Conservation (phyloP, 139 green algal genomes). For the Coelastrella sp. region DNA sequence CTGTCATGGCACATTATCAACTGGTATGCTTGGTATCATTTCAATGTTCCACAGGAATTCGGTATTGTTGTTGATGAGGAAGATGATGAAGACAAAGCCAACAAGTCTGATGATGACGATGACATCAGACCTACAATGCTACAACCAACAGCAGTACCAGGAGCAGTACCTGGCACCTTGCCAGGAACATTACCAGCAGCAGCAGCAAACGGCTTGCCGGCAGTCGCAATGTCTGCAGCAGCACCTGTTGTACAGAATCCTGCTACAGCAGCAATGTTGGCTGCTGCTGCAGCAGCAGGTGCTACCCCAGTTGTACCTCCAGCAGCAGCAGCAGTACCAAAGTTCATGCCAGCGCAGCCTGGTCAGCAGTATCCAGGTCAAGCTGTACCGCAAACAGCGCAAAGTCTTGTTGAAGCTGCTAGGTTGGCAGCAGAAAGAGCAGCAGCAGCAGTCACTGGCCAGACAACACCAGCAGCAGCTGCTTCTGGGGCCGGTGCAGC, state of each 20-base stretch:
- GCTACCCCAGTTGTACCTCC: conserved; percentile 32
- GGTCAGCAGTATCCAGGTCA: conserved; percentile 37
- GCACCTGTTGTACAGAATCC: not conserved
- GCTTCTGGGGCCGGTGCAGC: conserved; percentile 21
- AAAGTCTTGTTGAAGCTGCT: conserved; percentile 27
- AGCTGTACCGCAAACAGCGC: conserved; percentile 7
- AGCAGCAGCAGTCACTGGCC: conserved; percentile 8
- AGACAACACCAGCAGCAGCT: conserved; percentile 24
- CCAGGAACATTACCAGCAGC: conserved; percentile 4
- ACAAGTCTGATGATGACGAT: conserved; percentile 37
- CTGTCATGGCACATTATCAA: not conserved
- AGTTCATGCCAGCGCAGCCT: conserved; percentile 27
- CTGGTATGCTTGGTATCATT: not conserved
- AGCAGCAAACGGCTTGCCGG: not conserved
- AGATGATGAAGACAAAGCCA: conserved; percentile 58
- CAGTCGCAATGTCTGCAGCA: not conserved
- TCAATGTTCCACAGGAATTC: conserved; percentile 24
- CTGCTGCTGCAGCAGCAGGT: conserved; percentile 47
- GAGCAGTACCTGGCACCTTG: not conserved
- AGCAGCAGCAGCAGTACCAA: conserved; percentile 28
- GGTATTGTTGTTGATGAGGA: conserved; percentile 62
- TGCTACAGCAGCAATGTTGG: conserved; percentile 32
- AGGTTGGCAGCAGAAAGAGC: conserved; percentile 18
- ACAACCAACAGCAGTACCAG: not conserved
- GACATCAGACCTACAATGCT: conserved; percentile 50